Evolutionary conservation across 768 basidiomycete genomes (phyloP).

Genomic region (Termitomyces sp.): DNA sequence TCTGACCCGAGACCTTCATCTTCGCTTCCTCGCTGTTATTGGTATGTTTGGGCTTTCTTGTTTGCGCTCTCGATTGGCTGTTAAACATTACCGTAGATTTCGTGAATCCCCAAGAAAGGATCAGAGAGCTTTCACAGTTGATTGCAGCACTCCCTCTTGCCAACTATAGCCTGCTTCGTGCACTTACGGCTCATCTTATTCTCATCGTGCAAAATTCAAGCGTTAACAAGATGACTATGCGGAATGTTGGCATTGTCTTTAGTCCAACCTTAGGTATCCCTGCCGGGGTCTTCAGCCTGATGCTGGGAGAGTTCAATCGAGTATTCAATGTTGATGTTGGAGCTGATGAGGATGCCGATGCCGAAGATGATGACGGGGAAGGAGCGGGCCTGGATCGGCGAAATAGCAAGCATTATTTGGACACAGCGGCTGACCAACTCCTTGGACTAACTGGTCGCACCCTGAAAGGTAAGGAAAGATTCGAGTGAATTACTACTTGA

Average conservation of each 20-base stretch:
- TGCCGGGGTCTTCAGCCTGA: constrained; percentile 93
- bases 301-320: constrained; percentile 90
- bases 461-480: constrained; percentile 46
- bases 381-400: constrained; percentile 49
- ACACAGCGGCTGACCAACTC: constrained; percentile 78
- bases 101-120: constrained; percentile 82
- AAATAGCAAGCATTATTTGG: constrained; percentile 82
- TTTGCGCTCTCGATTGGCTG: not conserved
- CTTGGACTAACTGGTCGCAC: constrained; percentile 74
- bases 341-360: constrained; percentile 29
- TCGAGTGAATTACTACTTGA: not conserved
- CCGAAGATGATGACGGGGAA: constrained; percentile 18
- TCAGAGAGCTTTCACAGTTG: constrained; percentile 80
- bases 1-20: constrained; percentile 87
- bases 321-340: constrained; percentile 81
- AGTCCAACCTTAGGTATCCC: constrained; percentile 97
- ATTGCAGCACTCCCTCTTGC: constrained; percentile 85
- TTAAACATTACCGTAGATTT: constrained; percentile 55
- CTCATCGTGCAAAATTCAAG: constrained; percentile 88
- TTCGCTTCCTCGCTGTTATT: constrained; percentile 88
- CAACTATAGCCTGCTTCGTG: constrained; percentile 92
- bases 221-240: constrained; percentile 97
- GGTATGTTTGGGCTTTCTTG: constrained; percentile 49
- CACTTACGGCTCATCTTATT: constrained; percentile 92
- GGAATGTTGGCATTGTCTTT: constrained; percentile 98